phyloP scores from a whole-genome alignment of 208 protist species.

The Tritrichomonas foetus region DNA sequence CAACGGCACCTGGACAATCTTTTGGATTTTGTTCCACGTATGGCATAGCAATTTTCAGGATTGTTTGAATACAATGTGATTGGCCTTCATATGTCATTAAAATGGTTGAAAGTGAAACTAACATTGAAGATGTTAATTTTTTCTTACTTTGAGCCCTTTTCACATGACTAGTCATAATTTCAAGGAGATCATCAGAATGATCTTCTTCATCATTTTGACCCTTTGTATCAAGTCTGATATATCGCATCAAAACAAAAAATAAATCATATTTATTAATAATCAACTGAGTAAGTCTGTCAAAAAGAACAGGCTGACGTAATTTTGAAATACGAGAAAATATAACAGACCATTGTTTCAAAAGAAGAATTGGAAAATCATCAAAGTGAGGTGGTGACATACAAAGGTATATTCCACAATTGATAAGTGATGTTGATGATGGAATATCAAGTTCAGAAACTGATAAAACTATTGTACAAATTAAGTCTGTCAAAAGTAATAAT shows the following conservation, averaged over 20 bases:
- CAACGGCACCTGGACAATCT: neutral
- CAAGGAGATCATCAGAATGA: neutral
- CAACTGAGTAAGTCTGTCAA: neutral
- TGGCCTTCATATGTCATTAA: neutral
- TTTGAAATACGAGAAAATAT: neutral
- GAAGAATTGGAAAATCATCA: neutral
- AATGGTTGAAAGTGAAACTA: neutral
- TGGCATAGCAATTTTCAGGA: neutral
- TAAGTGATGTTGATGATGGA: neutral
- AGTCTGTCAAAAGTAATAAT: neutral
- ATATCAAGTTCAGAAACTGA: too few relatives aligned
- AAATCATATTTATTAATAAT: conserved; percentile 16
- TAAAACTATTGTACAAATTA: neutral
- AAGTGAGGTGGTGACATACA: neutral
- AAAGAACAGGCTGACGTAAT: neutral
- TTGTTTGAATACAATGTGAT: neutral
- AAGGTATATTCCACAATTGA: neutral
- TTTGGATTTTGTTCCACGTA: neutral
- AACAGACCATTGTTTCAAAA: neutral
- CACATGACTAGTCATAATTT: neutral
- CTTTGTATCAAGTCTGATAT: neutral
- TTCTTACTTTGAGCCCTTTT: neutral
- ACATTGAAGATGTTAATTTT: neutral
- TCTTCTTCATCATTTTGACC: neutral
- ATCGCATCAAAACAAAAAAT: neutral